Percentiles rank a stretch among this genome's conserved stretches.
phyloP scores from a whole-genome alignment of 768 basidiomycete genomes.

The Pholiota conissans region DNA sequence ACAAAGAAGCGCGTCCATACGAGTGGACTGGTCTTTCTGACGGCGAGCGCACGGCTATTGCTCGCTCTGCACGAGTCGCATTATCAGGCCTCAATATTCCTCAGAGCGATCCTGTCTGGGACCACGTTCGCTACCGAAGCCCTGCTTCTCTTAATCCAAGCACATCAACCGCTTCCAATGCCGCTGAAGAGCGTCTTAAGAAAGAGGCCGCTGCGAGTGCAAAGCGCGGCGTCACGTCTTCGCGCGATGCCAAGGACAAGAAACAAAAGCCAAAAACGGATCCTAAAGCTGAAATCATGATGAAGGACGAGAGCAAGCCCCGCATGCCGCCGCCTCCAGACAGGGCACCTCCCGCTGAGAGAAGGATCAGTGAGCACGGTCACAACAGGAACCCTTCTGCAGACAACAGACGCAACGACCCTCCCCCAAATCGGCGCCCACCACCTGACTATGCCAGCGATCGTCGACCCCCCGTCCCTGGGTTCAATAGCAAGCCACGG shows the following conservation, averaged over 20 bases:
- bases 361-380: background rate
- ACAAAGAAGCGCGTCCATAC: conserved; percentile 71
- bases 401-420: conserved; percentile 1
- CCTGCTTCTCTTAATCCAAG: conserved; percentile 12
- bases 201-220: conserved; percentile 28
- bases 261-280: conserved; percentile 43
- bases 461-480: background rate
- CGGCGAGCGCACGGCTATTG: conserved; percentile 46
- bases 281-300: conserved; percentile 38
- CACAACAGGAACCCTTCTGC: background rate
- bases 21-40: conserved; percentile 56
- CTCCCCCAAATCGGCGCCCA: background rate
- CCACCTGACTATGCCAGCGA: background rate
- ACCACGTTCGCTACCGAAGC: conserved; percentile 40
- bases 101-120: conserved; percentile 64
- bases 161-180: conserved; percentile 6
- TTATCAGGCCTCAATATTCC: conserved; percentile 54
- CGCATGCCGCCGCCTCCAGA: conserved; percentile 7
- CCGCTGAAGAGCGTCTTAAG: conserved; percentile 8
- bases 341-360: background rate
- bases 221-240: conserved; percentile 48
- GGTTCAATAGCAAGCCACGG: background rate
- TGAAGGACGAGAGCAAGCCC: conserved; percentile 49
- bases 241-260: conserved; percentile 48
- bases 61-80: conserved; percentile 49